Base-by-base conservation (phyloP, 257 asterid genomes). In the Plantago elongata region DNA sequence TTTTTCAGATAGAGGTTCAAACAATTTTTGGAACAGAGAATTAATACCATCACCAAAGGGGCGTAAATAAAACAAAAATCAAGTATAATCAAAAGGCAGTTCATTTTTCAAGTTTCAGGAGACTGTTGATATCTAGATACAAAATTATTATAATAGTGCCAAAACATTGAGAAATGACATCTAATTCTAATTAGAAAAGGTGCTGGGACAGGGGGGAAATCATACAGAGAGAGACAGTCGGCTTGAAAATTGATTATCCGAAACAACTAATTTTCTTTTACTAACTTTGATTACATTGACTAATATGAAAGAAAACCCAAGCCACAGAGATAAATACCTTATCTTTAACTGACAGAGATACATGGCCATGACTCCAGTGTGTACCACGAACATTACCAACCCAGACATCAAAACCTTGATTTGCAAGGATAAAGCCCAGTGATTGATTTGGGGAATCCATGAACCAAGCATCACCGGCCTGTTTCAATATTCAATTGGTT, bases 391-490 rank as follows among this genome's bases (percentile, higher is more conserved):
- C 99, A 74, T 85, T 93, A 69, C 94, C 99, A 73, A 84, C 95
- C 99, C 97, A 93, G 44, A 93, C 96, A 83, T 93, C 99, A 76
- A 79, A 93, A 44, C 95, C 99, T 13, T 66, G 83, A 79, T 83
- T 76, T 60, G 99, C 96, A 75, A 89, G 99, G 74, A 93, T 74
- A 77, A 89, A 93, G 42, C 99, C 99, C 75, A 89, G 70, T n/a
- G 99, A 87, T 56, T 89, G 82, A 67, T 73, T 71, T 47, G 79
- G 76, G 48, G 95, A 77, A 73, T 93, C 81, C 92, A 93, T 40
- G 83, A 93, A 93, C 97, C 97, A 89, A 8, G 96, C 95, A 74
- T 93, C 99, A 72, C 97, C 99, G 52, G 89, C 92, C 99, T 93
- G 85, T 78, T 72, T 18, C 37, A 75, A 42, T 54, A 50, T 51